Evolutionary conservation across 164 flowering plant species (phyloP).

Genomic region (Vitis rotundifolia): DNA sequence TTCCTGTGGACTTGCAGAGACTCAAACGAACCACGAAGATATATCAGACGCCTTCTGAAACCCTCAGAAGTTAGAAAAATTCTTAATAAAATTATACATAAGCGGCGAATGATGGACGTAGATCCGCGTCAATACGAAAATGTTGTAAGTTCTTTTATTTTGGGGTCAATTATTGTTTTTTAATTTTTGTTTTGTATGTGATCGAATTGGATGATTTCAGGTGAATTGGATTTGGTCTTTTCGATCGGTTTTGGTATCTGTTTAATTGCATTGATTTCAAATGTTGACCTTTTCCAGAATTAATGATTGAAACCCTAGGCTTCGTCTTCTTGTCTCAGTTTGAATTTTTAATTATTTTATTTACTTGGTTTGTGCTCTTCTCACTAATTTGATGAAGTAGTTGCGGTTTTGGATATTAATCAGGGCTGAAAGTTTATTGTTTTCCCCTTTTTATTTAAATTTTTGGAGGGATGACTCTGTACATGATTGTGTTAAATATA

Average conservation of each 20-base stretch:
- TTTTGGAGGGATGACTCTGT: too few species aligned
- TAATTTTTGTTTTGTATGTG: neutral
- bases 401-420: too few species aligned
- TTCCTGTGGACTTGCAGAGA: too few species aligned
- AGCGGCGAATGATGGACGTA: constrained; percentile 45
- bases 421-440: too few species aligned
- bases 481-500: too few species aligned
- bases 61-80: constrained; percentile 20
- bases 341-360: neutral
- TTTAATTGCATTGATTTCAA: neutral
- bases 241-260: neutral
- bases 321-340: neutral
- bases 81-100: constrained; percentile 15
- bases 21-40: too few species aligned
- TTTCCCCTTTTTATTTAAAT: too few species aligned
- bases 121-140: constrained; percentile 64
- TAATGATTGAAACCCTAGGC: constrained; percentile 6
- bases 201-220: too few species aligned
- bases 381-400: too few species aligned
- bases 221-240: too few species aligned
- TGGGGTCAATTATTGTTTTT: neutral
- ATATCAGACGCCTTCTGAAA: too few species aligned
- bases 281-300: neutral
- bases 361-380: too few species aligned
- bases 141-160: constrained; percentile 34